Conservation (phyloP, 1,139 yeast genomes). For the Pneumocystis wakefieldiae region DNA sequence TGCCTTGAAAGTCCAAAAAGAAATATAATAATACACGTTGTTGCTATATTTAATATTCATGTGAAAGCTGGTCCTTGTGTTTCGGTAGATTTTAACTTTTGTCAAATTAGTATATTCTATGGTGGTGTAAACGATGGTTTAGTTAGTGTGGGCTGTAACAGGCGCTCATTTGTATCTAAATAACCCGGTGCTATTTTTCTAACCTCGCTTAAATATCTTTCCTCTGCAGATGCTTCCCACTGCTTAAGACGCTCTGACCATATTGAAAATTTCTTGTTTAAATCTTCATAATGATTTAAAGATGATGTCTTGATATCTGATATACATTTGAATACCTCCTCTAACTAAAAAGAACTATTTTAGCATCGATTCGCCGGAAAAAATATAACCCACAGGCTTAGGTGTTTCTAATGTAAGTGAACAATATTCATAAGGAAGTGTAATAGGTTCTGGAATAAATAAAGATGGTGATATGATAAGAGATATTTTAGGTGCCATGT, state of each 20-base stretch:
- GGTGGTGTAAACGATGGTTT: background rate
- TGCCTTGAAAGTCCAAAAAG: too few species aligned
- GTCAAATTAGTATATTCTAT: background rate
- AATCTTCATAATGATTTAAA: background rate
- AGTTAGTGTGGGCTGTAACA: conserved; percentile 5
- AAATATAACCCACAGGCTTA: background rate
- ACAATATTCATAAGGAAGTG: background rate
- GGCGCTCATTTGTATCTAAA: conserved; percentile 8
- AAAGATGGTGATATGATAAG: background rate
- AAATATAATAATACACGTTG: too few species aligned
- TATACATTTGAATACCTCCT: background rate
- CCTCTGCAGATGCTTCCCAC: conserved; percentile 4
- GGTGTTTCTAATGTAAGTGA: background rate
- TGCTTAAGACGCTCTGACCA: background rate
- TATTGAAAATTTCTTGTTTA: background rate
- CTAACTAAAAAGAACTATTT: background rate
- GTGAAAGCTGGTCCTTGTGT: too few species aligned
- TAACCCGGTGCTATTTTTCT: conserved; percentile 10
- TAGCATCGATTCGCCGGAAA: background rate
- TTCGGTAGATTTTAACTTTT: too few species aligned
- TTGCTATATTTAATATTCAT: too few species aligned
- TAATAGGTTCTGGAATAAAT: background rate
- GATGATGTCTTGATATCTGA: background rate
- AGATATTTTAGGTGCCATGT: background rate
- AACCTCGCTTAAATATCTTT: conserved; percentile 3